Evolutionary conservation across 257 asterid genomes (phyloP), one percentile per base, ranked within the genome.

Genomic region (Echites panduratus): DNA sequence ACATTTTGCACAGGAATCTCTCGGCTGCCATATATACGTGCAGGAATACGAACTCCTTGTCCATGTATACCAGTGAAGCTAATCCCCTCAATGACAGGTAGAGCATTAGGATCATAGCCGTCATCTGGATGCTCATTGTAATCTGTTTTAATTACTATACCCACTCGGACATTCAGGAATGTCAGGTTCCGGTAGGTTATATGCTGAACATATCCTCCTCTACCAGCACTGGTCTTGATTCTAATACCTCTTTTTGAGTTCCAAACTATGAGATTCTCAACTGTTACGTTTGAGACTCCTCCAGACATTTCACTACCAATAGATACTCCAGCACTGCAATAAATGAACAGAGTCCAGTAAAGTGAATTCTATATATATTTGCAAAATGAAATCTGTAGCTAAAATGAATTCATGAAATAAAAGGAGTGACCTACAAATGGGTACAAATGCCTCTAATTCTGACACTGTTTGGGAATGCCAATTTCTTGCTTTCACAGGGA

Each of bases 271-370:
- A 92, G 85, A 78, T 92, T 90, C 74, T 92, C 97, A 38, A 90
- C 85, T 1, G 87, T 78, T 65, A 90, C 76, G 27, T 89, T 90
- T 14, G 91, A 81, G 71, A 92, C 97, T 64, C 98, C 98, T 49
- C 98, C 98, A 2, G 98, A 92, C 98, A 92, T 92, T 85, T 92
- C 98, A 54, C 98, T 92, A 73, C 98, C 97, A 56, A 92, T 90
- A 49, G 97, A 92, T 70, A 92, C 90, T 69, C 98, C 98, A 79
- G 98, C 98, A 72, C 98, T 92, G 91, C 82, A 70, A 58, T 12
- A 68, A 70, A 68, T 44, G 71, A 52, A 79, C 76, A 70, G 53
- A 78, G 72, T 43, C 82, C 74, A 79, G 67, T 67, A 47, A 69
- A 57, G 41, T 66, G 63, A 48, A 24, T 49, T 27, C 13, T 59